Base-by-base conservation (phyloP, 2,329 filamentous ascomycete genomes). In the Aspergillus sp. region DNA sequence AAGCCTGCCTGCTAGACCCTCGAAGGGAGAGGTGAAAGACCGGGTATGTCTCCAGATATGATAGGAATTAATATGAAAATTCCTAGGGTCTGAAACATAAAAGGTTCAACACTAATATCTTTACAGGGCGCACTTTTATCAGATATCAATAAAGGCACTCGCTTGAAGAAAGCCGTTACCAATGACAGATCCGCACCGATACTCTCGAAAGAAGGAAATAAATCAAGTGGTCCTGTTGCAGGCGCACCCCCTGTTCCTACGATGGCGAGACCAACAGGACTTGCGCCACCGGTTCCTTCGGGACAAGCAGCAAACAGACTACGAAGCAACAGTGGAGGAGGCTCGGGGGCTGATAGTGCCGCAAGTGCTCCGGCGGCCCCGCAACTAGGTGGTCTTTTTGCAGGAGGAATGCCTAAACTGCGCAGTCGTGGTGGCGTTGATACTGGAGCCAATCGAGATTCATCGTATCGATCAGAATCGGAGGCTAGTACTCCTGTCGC, bases 371-470 rank as follows among this genome's bases (percentile, higher is more conserved):
- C 84, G 19, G 67, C 81, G 13, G 81, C 88, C 38, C 89, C 90
- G 8, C 91, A 96, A 63, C 68, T 97, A 8, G 91, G 75, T 28
- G 93, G 93, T 1, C 67, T 98, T 27, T 95, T 98, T 61, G 89
- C 88, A 1, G 90, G 89, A 31, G 93, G 91, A 32, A 97, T 97
- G 81, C 93, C 93, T 3, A 97, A 96, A 71, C 66, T 98, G 59
- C 87, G 88, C 65, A 96, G 94, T 72, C 86, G 89, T 44, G 90
- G 88, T 38, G 86, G 86, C 33, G 74, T 91, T 46, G 79, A 89
- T 66, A 91, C 87, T 1, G 87, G 83, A 64, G 86, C 85, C 52
- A 82, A 78, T 53, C 75, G 74, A 49, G 82, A 82, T 51, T 81
- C 88, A 29, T 82, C 88, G 47, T 91, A 91, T 61, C 70, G 85